Evolutionary conservation across 2,329 filamentous ascomycete genomes (phyloP).

Genomic region (Fusarium incarnatum): DNA sequence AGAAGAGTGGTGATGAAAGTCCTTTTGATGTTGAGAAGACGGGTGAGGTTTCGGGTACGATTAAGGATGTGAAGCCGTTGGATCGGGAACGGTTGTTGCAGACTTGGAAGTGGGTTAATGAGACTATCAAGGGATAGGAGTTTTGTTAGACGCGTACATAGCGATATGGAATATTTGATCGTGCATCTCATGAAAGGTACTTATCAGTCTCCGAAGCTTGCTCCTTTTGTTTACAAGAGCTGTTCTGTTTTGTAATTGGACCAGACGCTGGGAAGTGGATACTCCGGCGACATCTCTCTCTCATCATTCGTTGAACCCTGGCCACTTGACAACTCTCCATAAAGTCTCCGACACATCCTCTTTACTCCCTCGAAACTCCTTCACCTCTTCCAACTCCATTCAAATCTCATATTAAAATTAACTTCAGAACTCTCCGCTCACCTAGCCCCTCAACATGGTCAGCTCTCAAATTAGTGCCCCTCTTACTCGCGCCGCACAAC

Average conservation of each 20-base stretch:
- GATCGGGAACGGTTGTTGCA: slow-evolving; percentile 24
- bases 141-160: fast-evolving
- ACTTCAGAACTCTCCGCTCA: background rate
- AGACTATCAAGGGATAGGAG: background rate
- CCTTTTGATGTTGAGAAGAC: slow-evolving; percentile 28
- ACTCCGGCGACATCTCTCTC: background rate
- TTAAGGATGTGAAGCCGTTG: slow-evolving; percentile 26
- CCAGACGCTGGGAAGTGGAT: background rate
- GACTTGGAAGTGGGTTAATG: slow-evolving; percentile 42
- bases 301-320: background rate
- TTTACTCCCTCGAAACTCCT: background rate
- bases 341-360: background rate
- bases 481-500: background rate
- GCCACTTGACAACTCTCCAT: background rate
- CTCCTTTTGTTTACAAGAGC: no score
- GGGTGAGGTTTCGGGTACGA: slow-evolving; percentile 13
- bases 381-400: no score
- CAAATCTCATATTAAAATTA: fast-evolving
- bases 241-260: no score
- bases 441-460: no score
- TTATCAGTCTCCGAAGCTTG: background rate
- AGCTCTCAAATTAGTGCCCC: fast-evolving
- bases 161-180: background rate
- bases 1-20: fast-evolving
- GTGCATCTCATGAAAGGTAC: background rate